Percentiles rank a stretch among this genome's conserved stretches.
phyloP scores from a whole-genome alignment of 2,329 filamentous ascomycete genomes.

The Xylariomycetidae sp. region DNA sequence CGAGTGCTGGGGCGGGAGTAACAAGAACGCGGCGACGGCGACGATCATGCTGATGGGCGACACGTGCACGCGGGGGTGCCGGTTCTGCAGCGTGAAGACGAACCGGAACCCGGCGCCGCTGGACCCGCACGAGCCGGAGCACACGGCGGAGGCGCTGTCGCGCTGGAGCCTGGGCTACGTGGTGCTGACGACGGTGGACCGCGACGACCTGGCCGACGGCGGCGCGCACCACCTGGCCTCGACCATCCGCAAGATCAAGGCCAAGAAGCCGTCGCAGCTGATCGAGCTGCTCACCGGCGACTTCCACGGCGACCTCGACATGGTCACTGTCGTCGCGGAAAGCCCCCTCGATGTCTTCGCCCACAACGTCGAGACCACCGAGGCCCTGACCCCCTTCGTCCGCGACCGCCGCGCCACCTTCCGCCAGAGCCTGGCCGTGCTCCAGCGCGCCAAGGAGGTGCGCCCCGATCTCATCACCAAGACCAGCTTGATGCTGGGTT shows the following conservation, averaged over 20 bases:
- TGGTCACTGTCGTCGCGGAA: conserved; percentile 76
- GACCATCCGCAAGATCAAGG: conserved; percentile 90
- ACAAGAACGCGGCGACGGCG: conserved; percentile 85
- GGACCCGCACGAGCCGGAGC: conserved; percentile 93
- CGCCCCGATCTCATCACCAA: conserved; percentile 86
- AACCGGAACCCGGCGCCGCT: conserved; percentile 67
- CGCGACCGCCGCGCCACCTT: conserved; percentile 87
- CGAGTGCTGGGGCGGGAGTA: conserved; percentile 91
- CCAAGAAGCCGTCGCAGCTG: conserved; percentile 67
- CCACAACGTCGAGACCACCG: conserved; percentile 94
- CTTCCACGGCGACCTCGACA: conserved; percentile 76
- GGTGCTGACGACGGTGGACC: conserved; percentile 87
- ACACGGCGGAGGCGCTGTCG: conserved; percentile 87
- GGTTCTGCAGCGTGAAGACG: conserved; percentile 97
- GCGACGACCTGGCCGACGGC: conserved; percentile 85
- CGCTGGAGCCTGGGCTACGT: conserved; percentile 96
- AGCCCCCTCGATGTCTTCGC: conserved; percentile 94
- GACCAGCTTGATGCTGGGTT: conserved; percentile 92
- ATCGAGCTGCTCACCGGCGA: conserved; percentile 86
- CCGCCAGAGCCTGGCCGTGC: conserved; percentile 72
- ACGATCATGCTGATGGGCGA: conserved; percentile 99
- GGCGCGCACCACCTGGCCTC: conserved; percentile 87
- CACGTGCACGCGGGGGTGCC: conserved; percentile 91
- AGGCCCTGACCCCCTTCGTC: conserved; percentile 82
- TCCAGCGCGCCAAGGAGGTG: conserved; percentile 75